Evolutionary conservation across 2,329 filamentous ascomycete species (phyloP), one percentile per base, ranked within the genome.

Genomic region (Cadophora malorum): DNA sequence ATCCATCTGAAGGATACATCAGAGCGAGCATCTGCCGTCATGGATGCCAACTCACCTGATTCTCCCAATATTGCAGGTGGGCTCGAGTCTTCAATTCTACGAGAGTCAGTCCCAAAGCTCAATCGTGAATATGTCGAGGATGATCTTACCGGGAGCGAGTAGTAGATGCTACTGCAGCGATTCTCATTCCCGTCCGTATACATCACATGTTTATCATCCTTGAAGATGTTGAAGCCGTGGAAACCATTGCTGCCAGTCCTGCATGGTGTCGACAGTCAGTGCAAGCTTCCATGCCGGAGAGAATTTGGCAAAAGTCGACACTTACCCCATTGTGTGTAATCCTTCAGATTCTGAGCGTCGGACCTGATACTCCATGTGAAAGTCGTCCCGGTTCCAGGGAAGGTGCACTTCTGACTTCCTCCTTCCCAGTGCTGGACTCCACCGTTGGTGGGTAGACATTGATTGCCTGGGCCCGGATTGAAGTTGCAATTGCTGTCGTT

Each of bases 181-280:
- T 66, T 60, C 5, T 25, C 49, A 16, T 63, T 66, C 6, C 64
- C 64, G 55, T 62, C 58, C 1, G 33, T 21, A 58, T 66, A 66
- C 58, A 66, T 62, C 4, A 52, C 41, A 50, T 65, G 64, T 23
- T 62, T 35, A n/a, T 66, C 47, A 62, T 62, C 58, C 19, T 66
- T 62, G 16, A 25, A 66, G 58, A 62, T 55, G 14, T 62, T 62
- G 14, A 62, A 56, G 19, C 9, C 35, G 35, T 61, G 47, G 33
- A 53, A 62, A n/a, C 33, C 58, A 31, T 66, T 65, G 16, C 31
- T 62, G 7, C 64, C 64, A 31, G 55, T 41, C 14, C 64, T 66
- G 10, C 21, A 28, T 28, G 28, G 28, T 5, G 28, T 28, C 28
- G n/a, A n/a, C n/a, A 28, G 28, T 28, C 28, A 28, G 28, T 28